These are phyloP conservation scores for Aphanomyces euteiches DNA, from an alignment of 352 stramenopile species.

Conservation along the genomic window DNA sequence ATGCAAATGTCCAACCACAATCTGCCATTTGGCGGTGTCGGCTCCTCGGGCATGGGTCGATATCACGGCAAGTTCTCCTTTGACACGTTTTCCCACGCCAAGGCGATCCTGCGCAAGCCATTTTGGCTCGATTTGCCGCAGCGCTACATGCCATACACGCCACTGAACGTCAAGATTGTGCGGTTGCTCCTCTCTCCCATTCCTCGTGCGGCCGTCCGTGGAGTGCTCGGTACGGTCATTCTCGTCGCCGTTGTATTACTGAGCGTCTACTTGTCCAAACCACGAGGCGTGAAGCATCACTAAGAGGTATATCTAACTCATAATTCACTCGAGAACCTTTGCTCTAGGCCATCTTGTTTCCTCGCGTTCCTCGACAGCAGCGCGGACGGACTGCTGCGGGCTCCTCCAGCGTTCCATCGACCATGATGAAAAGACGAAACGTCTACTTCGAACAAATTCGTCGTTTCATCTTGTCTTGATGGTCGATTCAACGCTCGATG, in stretches of 20 bases:
- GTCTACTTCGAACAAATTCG: too few species aligned
- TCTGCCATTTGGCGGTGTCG: conserved; percentile 82
- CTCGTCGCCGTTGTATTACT: background rate
- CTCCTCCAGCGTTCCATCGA: too few species aligned
- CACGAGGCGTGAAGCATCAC: background rate
- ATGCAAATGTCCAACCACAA: conserved; percentile 64
- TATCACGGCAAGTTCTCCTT: conserved; percentile 85
- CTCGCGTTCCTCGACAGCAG: too few species aligned
- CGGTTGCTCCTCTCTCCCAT: conserved; percentile 18
- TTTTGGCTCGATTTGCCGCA: conserved; percentile 48
- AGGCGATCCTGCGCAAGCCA: conserved; percentile 66
- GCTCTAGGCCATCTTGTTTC: too few species aligned
- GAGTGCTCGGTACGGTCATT: background rate
- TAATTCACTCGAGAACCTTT: too few species aligned
- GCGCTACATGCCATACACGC: conserved; percentile 53
- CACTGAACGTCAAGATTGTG: conserved; percentile 6
- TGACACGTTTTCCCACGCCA: conserved; percentile 64
- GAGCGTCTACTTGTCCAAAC: too few species aligned
- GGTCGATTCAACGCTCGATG: background rate
- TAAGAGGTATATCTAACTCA: too few species aligned
- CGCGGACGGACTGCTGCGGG: too few species aligned
- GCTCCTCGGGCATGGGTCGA: conserved; percentile 66
- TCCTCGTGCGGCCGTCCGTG: background rate
- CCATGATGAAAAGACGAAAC: too few species aligned
- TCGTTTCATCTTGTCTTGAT: background rate